A percentile compares a stretch with the other conserved stretches of the same genome.
These are phyloP conservation scores for Phytophthora foliorum DNA, from an alignment of 352 stramenopile genomes.

Conservation along the genomic window DNA sequence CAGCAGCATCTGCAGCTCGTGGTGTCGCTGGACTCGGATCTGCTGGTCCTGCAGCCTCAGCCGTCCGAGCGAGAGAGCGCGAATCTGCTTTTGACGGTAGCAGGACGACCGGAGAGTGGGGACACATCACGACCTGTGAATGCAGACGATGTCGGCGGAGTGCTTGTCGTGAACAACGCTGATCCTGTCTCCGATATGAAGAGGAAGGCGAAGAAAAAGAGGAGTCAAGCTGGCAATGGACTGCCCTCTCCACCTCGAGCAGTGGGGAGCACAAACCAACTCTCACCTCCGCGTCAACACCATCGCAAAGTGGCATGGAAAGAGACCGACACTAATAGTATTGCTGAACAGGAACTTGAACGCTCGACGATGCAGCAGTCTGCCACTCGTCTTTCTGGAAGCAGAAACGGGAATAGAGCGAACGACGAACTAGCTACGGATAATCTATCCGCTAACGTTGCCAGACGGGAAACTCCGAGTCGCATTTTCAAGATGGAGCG, in stretches of 20 bases:
- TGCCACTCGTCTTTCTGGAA: not conserved
- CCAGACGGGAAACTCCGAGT: slow-evolving; percentile 47
- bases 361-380: not conserved
- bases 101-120: slow-evolving; percentile 52
- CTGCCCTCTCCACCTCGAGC: slow-evolving; percentile 20
- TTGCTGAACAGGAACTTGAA: not conserved
- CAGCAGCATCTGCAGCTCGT: slow-evolving; percentile 52
- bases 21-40: slow-evolving; percentile 74
- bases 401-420: not conserved
- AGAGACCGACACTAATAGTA: slow-evolving; percentile 1
- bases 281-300: slow-evolving; percentile 24
- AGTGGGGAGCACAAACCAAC: slow-evolving; percentile 25
- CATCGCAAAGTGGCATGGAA: slow-evolving; percentile 20
- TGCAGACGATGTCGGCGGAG: slow-evolving; percentile 2
- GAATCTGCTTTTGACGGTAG: slow-evolving; percentile 62
- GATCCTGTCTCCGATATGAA: slow-evolving; percentile 3
- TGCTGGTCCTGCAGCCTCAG: slow-evolving; percentile 62
- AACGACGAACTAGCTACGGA: slow-evolving; percentile 2
- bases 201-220: slow-evolving; percentile 35
- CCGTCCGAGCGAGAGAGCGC: slow-evolving; percentile 55
- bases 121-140: slow-evolving; percentile 3
- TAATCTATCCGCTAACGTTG: slow-evolving; percentile 36
- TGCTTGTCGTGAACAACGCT: not conserved
- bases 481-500: slow-evolving; percentile 80
- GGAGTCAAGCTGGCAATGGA: not conserved